A percentile compares a stretch with the other conserved stretches of the same genome.
Conservation (phyloP, 2,329 filamentous ascomycete species). For the Trematosphaeria pertusa region DNA sequence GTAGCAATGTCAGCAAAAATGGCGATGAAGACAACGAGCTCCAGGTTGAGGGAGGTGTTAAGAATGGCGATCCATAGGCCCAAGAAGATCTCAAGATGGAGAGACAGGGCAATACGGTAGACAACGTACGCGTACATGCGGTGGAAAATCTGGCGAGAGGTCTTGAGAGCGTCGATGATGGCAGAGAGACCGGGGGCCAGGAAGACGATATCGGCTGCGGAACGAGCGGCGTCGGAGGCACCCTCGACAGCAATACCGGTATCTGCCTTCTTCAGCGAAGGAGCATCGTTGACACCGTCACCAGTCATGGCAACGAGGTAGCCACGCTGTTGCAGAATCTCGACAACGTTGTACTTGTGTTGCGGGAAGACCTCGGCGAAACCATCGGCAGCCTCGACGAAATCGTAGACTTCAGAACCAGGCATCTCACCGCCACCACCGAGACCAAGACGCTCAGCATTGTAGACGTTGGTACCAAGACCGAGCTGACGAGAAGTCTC, state of each 20-base stretch:
- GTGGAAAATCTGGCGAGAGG: slow-evolving; percentile 93
- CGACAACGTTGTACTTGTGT: slow-evolving; percentile 94
- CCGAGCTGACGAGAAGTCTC: slow-evolving; percentile 91
- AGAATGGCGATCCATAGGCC: slow-evolving; percentile 91
- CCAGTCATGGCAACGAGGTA: slow-evolving; percentile 96
- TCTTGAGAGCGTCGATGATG: slow-evolving; percentile 92
- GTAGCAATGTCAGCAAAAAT: slow-evolving; percentile 95
- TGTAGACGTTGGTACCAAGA: slow-evolving; percentile 92
- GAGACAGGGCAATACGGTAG: slow-evolving; percentile 90
- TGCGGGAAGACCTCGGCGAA: slow-evolving; percentile 95
- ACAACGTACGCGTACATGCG: slow-evolving; percentile 97
- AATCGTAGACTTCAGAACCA: slow-evolving; percentile 92
- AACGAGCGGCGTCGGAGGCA: slow-evolving; percentile 87
- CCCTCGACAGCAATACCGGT: slow-evolving; percentile 95
- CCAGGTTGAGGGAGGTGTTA: slow-evolving; percentile 82
- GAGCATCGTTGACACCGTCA: slow-evolving; percentile 93
- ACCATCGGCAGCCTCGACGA: slow-evolving; percentile 93
- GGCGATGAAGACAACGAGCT: slow-evolving; percentile 91
- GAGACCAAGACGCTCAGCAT: slow-evolving; percentile 89
- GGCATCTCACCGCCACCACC: slow-evolving; percentile 92
- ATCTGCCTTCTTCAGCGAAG: slow-evolving; percentile 93
- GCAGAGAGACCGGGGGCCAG: slow-evolving; percentile 88
- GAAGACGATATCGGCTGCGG: slow-evolving; percentile 93
- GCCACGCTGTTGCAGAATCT: slow-evolving; percentile 91
- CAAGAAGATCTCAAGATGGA: slow-evolving; percentile 90